Percentiles rank a stretch among this genome's conserved stretches.
Evolutionary conservation across 2,329 filamentous ascomycete genomes (phyloP).

Genomic region (Rhinocladiella similis): DNA sequence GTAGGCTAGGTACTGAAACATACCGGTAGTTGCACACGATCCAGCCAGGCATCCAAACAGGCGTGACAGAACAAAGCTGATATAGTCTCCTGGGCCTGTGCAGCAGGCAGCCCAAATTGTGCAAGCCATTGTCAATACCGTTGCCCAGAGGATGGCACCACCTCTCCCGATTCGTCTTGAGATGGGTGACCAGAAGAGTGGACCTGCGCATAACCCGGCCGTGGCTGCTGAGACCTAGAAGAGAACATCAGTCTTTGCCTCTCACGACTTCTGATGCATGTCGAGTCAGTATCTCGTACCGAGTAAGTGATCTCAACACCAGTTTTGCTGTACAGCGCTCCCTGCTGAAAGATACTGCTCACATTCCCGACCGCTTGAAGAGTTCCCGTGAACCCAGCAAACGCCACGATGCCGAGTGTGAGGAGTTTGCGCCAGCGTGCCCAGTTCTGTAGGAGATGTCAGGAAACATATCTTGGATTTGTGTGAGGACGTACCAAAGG

Average conservation of each 20-base stretch:
- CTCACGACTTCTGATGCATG: no score
- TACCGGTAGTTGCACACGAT: not conserved
- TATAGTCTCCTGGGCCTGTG: conserved; percentile 26
- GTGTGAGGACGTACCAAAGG: conserved; percentile 30
- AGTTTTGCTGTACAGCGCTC: conserved; percentile 18
- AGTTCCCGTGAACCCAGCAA: conserved; percentile 1
- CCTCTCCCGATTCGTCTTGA: conserved; percentile 23
- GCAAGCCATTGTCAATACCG: conserved; percentile 22
- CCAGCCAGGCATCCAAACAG: conserved; percentile 20
- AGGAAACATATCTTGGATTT: not conserved
- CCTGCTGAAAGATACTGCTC: conserved; percentile 16
- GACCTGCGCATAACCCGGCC: conserved; percentile 25
- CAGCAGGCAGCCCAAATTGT: conserved; percentile 31
- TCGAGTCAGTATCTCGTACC: no score
- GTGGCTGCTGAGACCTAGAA: conserved; percentile 21
- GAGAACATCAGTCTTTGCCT: not conserved
- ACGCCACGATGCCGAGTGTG: not conserved
- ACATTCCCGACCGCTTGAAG: conserved; percentile 2
- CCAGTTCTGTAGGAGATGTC: conserved; percentile 3
- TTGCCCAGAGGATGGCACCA: conserved; percentile 30
- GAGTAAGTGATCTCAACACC: conserved; percentile 24
- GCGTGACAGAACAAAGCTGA: conserved; percentile 25
- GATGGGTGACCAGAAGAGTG: conserved; percentile 26
- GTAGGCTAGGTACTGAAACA: not conserved
- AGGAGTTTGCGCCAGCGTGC: not conserved